Evolutionary conservation across 1,139 yeast genomes (phyloP).

Genomic region (Debaryomycetaceae sp.): DNA sequence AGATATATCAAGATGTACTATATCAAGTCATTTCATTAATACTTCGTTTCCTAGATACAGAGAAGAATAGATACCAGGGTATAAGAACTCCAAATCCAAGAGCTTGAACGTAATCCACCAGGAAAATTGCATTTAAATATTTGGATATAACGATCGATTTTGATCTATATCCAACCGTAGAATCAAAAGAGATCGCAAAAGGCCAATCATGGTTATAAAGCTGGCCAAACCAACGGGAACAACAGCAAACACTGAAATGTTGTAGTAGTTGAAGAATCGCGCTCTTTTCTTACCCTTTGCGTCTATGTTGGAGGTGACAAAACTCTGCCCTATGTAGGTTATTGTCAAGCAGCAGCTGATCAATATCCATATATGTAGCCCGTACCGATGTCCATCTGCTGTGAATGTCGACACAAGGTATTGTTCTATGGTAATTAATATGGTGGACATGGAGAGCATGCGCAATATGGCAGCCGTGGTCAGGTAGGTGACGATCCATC

Average conservation of each 20-base stretch:
- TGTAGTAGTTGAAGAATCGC: constrained; percentile 74
- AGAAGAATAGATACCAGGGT: too few relatives aligned
- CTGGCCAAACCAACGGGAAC: constrained; percentile 96
- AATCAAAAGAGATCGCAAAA: constrained; percentile 70
- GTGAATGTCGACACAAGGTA: constrained; percentile 58
- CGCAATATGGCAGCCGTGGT: constrained; percentile 85
- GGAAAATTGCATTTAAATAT: neutral
- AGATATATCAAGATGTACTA: too few relatives aligned
- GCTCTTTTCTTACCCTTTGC: constrained; percentile 42
- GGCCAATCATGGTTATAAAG: constrained; percentile 84
- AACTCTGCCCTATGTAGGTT: constrained; percentile 83
- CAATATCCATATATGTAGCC: constrained; percentile 86
- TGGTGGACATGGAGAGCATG: constrained; percentile 75
- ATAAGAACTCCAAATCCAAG: too few relatives aligned
- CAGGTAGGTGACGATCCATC: constrained; percentile 92
- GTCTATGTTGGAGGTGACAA: constrained; percentile 81
- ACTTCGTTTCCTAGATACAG: neutral
- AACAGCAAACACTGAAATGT: constrained; percentile 91
- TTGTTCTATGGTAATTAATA: constrained; percentile 68
- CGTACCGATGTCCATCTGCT: constrained; percentile 52
- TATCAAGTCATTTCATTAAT: neutral
- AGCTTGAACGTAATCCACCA: too few relatives aligned
- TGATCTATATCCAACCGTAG: constrained; percentile 67
- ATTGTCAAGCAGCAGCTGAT: constrained; percentile 81
- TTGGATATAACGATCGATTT: constrained; percentile 2